phyloP scores from a whole-genome alignment of 805 yeast species.

The Yarrowia sp. region DNA sequence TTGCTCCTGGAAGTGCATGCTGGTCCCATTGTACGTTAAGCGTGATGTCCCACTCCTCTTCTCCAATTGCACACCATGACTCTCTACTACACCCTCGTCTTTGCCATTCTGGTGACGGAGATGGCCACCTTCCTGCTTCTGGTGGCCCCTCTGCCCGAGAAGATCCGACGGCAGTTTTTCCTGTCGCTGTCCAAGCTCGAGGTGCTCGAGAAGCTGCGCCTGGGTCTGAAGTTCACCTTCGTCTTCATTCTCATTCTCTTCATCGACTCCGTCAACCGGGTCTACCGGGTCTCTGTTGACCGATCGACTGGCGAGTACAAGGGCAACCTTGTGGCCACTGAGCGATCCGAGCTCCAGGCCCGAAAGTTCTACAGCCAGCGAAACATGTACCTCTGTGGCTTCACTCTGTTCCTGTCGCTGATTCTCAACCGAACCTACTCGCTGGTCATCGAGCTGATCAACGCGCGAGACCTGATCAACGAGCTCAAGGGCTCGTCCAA shows the following conservation, averaged over 20 bases:
- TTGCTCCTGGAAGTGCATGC: slow-evolving; percentile 17
- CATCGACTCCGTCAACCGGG: slow-evolving; percentile 84
- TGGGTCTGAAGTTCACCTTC: slow-evolving; percentile 54
- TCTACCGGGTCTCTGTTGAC: slow-evolving; percentile 53
- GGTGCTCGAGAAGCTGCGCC: slow-evolving; percentile 70
- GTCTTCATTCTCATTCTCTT: slow-evolving; percentile 82
- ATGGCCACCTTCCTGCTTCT: slow-evolving; percentile 74
- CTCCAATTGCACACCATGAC: slow-evolving; percentile 40
- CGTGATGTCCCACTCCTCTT: no score
- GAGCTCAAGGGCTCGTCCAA: slow-evolving; percentile 37
- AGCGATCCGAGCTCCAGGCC: slow-evolving; percentile 81
- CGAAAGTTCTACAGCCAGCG: slow-evolving; percentile 91
- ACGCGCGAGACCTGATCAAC: slow-evolving; percentile 56
- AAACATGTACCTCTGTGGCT: slow-evolving; percentile 93
- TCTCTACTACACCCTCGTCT: slow-evolving; percentile 52
- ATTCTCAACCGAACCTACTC: slow-evolving; percentile 77
- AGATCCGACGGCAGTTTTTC: slow-evolving; percentile 63
- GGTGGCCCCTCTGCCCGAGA: slow-evolving; percentile 82
- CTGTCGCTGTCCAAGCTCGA: slow-evolving; percentile 77
- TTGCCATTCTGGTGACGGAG: slow-evolving; percentile 73
- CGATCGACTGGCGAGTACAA: slow-evolving; percentile 40
- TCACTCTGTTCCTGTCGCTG: slow-evolving; percentile 84
- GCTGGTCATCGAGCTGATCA: slow-evolving; percentile 32
- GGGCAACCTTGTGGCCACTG: slow-evolving; percentile 42
- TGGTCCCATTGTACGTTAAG: slow-evolving; percentile 12